These are phyloP conservation scores for Podospora pseudopauciseta DNA, from an alignment of 495 filamentous ascomycete genomes.

Conservation along the genomic window DNA sequence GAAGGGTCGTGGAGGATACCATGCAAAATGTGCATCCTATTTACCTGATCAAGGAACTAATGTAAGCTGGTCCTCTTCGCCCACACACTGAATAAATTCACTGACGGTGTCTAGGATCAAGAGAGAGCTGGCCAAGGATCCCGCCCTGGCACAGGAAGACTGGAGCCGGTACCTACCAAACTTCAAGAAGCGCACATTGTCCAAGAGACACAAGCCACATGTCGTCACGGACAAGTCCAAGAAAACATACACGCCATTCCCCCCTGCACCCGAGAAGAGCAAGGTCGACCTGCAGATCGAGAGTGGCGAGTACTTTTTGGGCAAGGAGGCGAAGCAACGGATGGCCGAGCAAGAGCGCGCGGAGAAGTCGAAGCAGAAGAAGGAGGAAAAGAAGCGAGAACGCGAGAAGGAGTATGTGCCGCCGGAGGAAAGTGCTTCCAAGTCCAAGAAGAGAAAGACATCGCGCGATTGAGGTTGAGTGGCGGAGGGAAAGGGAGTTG, in stretches of 20 bases:
- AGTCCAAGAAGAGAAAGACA: conserved; percentile 57
- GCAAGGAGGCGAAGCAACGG: conserved; percentile 85
- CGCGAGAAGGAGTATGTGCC: conserved; percentile 80
- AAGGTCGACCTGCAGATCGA: conserved; percentile 98
- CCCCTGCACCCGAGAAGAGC: conserved; percentile 62
- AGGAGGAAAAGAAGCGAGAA: conserved; percentile 82
- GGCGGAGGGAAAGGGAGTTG: conserved; percentile 9
- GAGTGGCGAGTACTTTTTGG: conserved; percentile 93
- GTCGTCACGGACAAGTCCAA: conserved; percentile 90
- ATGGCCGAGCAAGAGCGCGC: conserved; percentile 71
- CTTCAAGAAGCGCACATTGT: conserved; percentile 93
- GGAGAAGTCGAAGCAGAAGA: conserved; percentile 78
- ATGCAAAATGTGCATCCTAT: conserved; percentile 88
- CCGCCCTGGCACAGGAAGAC: conserved; percentile 76
- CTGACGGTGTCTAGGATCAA: conserved; percentile 62
- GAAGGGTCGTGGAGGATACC: conserved; percentile 86
- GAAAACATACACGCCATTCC: conserved; percentile 88
- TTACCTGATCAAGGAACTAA: conserved; percentile 84
- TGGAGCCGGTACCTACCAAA: conserved; percentile 97
- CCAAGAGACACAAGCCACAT: conserved; percentile 74
- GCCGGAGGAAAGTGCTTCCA: conserved; percentile 69
- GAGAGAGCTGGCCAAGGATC: conserved; percentile 94
- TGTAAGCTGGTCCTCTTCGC: conserved; percentile 35
- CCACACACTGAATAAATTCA: background rate
- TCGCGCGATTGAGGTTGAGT: conserved; percentile 40